Evolutionary conservation across 305 asterid genomes (phyloP).

Genomic region (Plantago coronopus): DNA sequence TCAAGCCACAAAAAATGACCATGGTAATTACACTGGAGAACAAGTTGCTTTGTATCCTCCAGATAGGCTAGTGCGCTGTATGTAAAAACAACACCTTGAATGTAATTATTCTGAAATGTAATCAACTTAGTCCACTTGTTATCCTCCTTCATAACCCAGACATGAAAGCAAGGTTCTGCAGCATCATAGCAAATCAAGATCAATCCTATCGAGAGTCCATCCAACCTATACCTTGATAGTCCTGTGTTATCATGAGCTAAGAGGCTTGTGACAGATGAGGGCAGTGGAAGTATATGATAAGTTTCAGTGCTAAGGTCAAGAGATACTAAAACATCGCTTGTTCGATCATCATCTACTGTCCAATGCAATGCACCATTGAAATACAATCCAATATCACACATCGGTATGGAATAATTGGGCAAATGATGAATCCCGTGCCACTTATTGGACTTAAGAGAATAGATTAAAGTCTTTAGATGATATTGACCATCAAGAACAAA

Average conservation of each 20-base stretch:
- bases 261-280: neutral
- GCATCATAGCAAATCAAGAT: too few species aligned
- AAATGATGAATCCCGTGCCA: neutral
- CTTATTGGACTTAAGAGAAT: neutral
- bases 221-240: too few species aligned
- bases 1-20: neutral
- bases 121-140: neutral
- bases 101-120: neutral
- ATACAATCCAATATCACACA: neutral
- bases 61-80: neutral
- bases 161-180: too few species aligned
- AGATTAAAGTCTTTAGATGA: neutral
- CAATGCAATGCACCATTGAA: conserved; percentile 6
- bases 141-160: too few species aligned
- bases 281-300: neutral
- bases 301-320: neutral
- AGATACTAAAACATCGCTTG: neutral
- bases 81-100: neutral
- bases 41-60: neutral
- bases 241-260: neutral
- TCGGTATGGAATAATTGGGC: too few species aligned
- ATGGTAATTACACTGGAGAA: neutral
- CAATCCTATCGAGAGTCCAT: neutral
- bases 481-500: neutral
- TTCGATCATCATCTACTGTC: neutral